Conservation (phyloP, 2,329 filamentous ascomycete species). For the Piedraia hortae region DNA sequence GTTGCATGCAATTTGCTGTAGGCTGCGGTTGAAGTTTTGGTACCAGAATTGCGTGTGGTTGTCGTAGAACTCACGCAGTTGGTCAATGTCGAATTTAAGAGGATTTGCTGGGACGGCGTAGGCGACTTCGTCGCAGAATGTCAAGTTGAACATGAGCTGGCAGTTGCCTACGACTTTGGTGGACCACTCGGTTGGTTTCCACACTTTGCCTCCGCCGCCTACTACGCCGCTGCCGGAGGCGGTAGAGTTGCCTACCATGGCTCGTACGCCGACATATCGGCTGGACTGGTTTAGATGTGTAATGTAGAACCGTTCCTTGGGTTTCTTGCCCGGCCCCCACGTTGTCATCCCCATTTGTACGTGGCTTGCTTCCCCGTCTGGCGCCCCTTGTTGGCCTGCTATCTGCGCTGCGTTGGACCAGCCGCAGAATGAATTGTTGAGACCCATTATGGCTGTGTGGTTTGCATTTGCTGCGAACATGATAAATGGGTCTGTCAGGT, state of each 20-base stretch:
- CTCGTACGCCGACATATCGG: constrained; percentile 45
- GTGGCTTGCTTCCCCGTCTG: constrained; percentile 18
- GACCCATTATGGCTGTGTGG: constrained; percentile 32
- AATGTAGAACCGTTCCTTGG: constrained; percentile 74
- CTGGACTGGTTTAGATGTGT: constrained; percentile 44
- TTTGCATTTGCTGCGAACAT: constrained; percentile 47
- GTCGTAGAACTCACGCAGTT: constrained; percentile 52
- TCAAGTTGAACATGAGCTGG: constrained; percentile 59
- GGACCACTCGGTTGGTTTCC: constrained; percentile 38
- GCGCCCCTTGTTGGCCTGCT: constrained; percentile 22
- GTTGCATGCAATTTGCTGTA: constrained; percentile 69
- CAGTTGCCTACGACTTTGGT: constrained; percentile 51
- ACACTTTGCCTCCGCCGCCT: constrained; percentile 53
- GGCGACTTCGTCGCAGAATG: constrained; percentile 66
- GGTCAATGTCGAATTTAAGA: constrained; percentile 28
- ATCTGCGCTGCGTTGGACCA: constrained; percentile 30
- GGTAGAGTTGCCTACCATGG: constrained; percentile 28
- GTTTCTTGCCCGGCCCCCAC: constrained; percentile 34
- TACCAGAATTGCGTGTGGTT: constrained; percentile 41
- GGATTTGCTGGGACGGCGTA: constrained; percentile 75
- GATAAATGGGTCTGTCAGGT: constrained; percentile 32
- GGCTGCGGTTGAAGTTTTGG: constrained; percentile 49
- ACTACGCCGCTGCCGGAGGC: constrained; percentile 25
- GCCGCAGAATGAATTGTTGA: constrained; percentile 63
- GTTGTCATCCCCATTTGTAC: constrained; percentile 35